Evolutionary conservation across 2,329 filamentous ascomycete genomes (phyloP), one percentile per base, ranked within the genome.

Genomic region (Colletotrichum tropicicola): DNA sequence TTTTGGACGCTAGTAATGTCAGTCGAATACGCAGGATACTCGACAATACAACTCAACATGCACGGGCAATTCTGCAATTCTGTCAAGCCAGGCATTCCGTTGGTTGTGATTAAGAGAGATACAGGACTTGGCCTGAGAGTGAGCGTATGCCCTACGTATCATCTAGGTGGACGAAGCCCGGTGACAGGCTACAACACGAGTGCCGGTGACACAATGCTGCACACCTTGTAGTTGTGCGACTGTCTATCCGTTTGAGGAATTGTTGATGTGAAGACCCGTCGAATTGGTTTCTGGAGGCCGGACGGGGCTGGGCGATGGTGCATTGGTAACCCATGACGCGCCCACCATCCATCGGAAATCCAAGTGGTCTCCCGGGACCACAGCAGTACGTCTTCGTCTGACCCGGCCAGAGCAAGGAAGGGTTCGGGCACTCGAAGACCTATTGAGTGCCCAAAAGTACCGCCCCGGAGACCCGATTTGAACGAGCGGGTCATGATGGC

Each of bases 161-260:
- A 44, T 51, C 23, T 37, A 30, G 7, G 25, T 17, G 37, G 51
- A 35, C 8, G 39, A 32, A 30, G 49, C 49, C 44, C 39, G 44
- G n/a, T 54, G 37, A 65, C 23, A 55, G 51, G 44, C 35, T 52
- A 41, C 19, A 21, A 56, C 58, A 65, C 58, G 58, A 62, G 35
- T 51, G 41, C 39, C 43, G 17, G 62, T 62, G 5, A 39, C 57
- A 56, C 58, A 21, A 23, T 45, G 41, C 39, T 63, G 32, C 58
- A 52, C 25, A 13, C 28, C 27, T 13, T 52, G 19, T 17, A 6
- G 35, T 47, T 27, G 51, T 39, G 51, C 45, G 41, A 35, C 41
- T 30, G 32, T 27, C 27, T 30, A 12, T 41, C 63, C 52, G 39
- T 15, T 37, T 43, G 39, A 59, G 53, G n/a, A 48, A 25, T 48